A percentile compares a stretch with the other conserved stretches of the same genome.
phyloP scores from a whole-genome alignment of 1,284 basidiomycete genomes.

The Ceratobasidium theobromae region DNA sequence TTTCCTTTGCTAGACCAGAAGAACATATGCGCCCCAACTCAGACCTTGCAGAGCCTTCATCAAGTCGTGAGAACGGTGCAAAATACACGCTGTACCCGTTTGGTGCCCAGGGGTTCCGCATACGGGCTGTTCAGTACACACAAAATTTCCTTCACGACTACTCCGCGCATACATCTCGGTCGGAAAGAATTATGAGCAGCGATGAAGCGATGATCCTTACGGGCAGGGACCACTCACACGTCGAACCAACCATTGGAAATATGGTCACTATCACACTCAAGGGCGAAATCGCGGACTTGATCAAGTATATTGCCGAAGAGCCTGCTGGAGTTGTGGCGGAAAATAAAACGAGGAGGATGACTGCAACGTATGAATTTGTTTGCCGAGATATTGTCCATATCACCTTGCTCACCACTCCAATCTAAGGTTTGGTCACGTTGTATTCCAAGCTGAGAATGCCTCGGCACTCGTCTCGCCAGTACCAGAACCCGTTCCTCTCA shows the following conservation, averaged over 20 bases:
- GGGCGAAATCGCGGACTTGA: background rate
- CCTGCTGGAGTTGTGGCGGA: background rate
- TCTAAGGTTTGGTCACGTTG: slow-evolving; percentile 13
- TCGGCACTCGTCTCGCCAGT: background rate
- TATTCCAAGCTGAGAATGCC: background rate
- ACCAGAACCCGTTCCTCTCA: background rate
- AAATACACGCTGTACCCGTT: slow-evolving; percentile 17
- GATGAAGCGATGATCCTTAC: slow-evolving; percentile 10
- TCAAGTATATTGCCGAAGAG: background rate
- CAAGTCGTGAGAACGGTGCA: background rate
- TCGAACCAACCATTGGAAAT: background rate
- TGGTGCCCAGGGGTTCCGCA: slow-evolving; percentile 1
- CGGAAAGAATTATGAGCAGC: background rate
- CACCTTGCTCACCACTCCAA: background rate
- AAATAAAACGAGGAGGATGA: background rate
- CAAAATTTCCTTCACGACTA: background rate
- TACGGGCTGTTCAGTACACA: slow-evolving; percentile 1
- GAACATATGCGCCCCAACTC: background rate
- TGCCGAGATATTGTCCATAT: no score
- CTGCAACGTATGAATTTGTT: background rate
- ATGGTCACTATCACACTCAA: background rate
- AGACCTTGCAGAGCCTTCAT: background rate
- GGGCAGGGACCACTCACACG: background rate
- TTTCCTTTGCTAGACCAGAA: background rate
- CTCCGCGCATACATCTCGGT: background rate